Percentiles rank a stretch among this genome's conserved stretches.
phyloP scores from a whole-genome alignment of 495 filamentous ascomycete genomes.

The Talaromyces borbonicus region DNA sequence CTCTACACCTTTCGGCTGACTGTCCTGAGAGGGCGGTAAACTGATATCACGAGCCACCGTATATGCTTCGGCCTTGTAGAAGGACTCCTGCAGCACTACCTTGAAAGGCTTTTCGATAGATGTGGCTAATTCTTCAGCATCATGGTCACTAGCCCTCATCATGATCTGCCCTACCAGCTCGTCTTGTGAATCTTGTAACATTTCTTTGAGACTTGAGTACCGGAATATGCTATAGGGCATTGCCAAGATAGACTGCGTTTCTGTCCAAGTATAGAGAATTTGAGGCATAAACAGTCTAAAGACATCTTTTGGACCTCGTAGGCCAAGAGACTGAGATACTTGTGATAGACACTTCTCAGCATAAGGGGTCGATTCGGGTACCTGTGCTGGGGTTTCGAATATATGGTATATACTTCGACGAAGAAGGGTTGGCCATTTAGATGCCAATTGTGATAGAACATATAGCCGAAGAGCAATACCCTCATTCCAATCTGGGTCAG shows the following conservation, averaged over 20 bases:
- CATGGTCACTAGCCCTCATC: conserved; percentile 66
- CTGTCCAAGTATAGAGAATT: conserved; percentile 87
- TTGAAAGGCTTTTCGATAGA: conserved; percentile 42
- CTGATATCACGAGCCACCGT: conserved; percentile 70
- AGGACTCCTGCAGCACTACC: conserved; percentile 55
- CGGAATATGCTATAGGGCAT: conserved; percentile 80
- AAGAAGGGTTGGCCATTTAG: conserved; percentile 69
- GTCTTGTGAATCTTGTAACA: conserved; percentile 63
- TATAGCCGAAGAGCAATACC: conserved; percentile 79
- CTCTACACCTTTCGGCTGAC: conserved; percentile 53
- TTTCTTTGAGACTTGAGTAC: conserved; percentile 56
- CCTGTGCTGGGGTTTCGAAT: conserved; percentile 72
- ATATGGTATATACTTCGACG: conserved; percentile 84
- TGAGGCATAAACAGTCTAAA: conserved; percentile 88
- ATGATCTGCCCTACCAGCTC: conserved; percentile 76
- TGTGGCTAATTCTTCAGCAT: conserved; percentile 46
- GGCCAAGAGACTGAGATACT: conserved; percentile 53
- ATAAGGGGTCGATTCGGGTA: conserved; percentile 52
- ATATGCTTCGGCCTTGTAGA: conserved; percentile 76
- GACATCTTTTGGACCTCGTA: conserved; percentile 53
- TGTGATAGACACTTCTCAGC: conserved; percentile 58
- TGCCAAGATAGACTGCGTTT: conserved; percentile 46
- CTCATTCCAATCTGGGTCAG: conserved; percentile 59
- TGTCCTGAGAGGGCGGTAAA: conserved; percentile 40
- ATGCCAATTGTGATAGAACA: conserved; percentile 63